A percentile compares a stretch with the other conserved stretches of the same genome.
These are phyloP conservation scores for Psilocybe cubensis DNA, from an alignment of 768 basidiomycete species.

Conservation along the genomic window DNA sequence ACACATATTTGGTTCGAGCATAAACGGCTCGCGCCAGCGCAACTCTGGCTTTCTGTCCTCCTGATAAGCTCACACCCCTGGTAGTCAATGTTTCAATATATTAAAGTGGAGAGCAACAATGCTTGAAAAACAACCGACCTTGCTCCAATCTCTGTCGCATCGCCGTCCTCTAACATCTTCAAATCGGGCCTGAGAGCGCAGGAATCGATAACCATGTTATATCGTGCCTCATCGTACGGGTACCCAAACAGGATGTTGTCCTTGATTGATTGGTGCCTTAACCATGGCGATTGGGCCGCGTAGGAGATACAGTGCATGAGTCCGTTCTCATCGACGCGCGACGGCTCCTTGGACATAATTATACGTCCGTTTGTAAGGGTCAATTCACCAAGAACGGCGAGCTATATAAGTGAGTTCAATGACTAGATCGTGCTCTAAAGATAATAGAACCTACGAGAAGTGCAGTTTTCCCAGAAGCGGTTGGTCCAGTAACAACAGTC, in stretches of 20 bases:
- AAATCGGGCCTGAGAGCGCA: conserved; percentile 86
- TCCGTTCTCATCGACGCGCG: conserved; percentile 61
- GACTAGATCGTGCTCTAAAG: conserved; percentile 40
- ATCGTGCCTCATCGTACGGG: conserved; percentile 72
- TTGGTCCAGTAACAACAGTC: conserved; percentile 76
- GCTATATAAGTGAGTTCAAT: conserved; percentile 35
- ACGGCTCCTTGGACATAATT: conserved; percentile 68
- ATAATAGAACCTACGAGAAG: conserved; percentile 52
- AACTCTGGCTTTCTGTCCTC: conserved; percentile 86
- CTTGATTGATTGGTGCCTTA: conserved; percentile 72
- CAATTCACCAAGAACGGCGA: conserved; percentile 78
- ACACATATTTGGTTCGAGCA: conserved; percentile 65
- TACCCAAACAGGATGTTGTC: conserved; percentile 84
- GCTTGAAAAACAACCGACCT: conserved; percentile 44
- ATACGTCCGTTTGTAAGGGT: conserved; percentile 52
- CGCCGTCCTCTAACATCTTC: conserved; percentile 85
- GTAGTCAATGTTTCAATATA: background rate
- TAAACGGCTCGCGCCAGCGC: conserved; percentile 86
- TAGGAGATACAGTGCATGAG: conserved; percentile 70
- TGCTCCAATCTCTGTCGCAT: conserved; percentile 82
- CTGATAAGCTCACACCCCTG: conserved; percentile 76
- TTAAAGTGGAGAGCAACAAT: conserved; percentile 2
- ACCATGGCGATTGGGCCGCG: conserved; percentile 73
- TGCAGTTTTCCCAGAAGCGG: conserved; percentile 84
- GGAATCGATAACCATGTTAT: conserved; percentile 76